Evolutionary conservation across 768 basidiomycete species (phyloP).

Genomic region (Pisolithus marmoratus): DNA sequence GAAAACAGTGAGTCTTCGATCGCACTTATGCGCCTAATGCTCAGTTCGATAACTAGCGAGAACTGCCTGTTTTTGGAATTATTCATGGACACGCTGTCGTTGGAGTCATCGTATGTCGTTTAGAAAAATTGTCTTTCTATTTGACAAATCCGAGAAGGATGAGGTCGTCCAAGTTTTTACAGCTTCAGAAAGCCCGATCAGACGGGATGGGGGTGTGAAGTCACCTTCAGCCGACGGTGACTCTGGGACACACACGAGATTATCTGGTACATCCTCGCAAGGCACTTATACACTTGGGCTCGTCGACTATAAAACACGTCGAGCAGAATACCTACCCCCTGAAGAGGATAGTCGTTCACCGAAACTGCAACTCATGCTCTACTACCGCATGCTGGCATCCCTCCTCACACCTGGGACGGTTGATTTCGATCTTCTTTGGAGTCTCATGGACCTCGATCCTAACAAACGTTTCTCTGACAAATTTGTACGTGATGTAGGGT

Average conservation of each 20-base stretch:
- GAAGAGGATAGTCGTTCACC: conserved; percentile 54
- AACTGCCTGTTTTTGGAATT: conserved; percentile 80
- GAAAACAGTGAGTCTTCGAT: conserved; percentile 41
- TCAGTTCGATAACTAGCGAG: conserved; percentile 44
- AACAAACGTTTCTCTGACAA: conserved; percentile 39
- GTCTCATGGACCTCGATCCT: conserved; percentile 38
- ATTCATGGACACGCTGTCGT: conserved; percentile 57
- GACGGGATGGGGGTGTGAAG: neutral
- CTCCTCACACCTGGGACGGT: conserved; percentile 41
- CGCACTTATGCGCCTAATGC: neutral
- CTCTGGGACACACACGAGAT: neutral
- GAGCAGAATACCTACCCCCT: conserved; percentile 41
- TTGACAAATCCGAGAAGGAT: conserved; percentile 38
- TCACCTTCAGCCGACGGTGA: conserved; percentile 4
- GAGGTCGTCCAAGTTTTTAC: conserved; percentile 33
- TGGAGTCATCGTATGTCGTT: conserved; percentile 62
- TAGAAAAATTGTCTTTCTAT: neutral
- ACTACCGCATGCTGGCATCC: conserved; percentile 56
- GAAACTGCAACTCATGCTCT: conserved; percentile 73
- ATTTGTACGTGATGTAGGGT: conserved; percentile 36
- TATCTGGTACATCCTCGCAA: neutral
- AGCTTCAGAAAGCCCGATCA: conserved; percentile 1
- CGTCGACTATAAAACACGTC: conserved; percentile 70
- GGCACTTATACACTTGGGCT: conserved; percentile 35
- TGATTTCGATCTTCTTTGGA: conserved; percentile 53